Percentiles rank a stretch among this genome's conserved stretches.
Conservation (phyloP, 208 protist species). For the Herpetomonas samuelpessoai region DNA sequence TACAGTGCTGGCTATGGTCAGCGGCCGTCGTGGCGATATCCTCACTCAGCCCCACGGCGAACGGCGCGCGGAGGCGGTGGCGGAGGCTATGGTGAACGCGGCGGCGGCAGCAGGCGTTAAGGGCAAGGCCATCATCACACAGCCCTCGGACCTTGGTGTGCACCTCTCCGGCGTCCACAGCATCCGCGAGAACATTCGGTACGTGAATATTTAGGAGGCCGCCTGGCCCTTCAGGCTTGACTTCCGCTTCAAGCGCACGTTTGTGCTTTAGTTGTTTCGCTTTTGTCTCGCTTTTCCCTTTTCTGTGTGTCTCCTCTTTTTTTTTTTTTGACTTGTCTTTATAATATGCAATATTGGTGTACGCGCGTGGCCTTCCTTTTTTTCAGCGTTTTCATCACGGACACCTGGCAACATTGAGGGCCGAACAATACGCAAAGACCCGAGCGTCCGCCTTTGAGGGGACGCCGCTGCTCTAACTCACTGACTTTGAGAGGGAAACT, state of each 20-base stretch:
- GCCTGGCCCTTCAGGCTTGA: not conserved
- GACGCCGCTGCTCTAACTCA: too few relatives aligned
- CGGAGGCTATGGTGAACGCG: slow-evolving; percentile 75
- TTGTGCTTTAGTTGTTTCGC: slow-evolving; percentile 6
- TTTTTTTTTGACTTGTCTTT: slow-evolving; percentile 12
- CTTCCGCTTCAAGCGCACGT: not conserved
- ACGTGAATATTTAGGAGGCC: slow-evolving; percentile 28
- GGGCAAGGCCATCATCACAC: slow-evolving; percentile 78
- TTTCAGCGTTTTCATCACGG: too few relatives aligned
- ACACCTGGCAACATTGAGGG: too few relatives aligned
- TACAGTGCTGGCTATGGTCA: slow-evolving; percentile 72
- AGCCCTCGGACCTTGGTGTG: slow-evolving; percentile 65
- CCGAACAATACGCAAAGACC: too few relatives aligned
- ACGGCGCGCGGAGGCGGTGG: slow-evolving; percentile 58
- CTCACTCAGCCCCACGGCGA: slow-evolving; percentile 47
- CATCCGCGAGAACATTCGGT: slow-evolving; percentile 32
- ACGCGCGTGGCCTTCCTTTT: too few relatives aligned
- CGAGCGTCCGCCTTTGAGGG: too few relatives aligned
- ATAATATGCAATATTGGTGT: too few relatives aligned
- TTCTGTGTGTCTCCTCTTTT: slow-evolving; percentile 5
- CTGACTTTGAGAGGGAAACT: too few relatives aligned
- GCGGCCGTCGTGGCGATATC: slow-evolving; percentile 54
- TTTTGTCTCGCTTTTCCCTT: not conserved
- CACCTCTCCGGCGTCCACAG: slow-evolving; percentile 56
- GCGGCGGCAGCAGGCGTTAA: slow-evolving; percentile 44